phyloP scores from a whole-genome alignment of 1,284 basidiomycete species.

The Agaricales sp. region DNA sequence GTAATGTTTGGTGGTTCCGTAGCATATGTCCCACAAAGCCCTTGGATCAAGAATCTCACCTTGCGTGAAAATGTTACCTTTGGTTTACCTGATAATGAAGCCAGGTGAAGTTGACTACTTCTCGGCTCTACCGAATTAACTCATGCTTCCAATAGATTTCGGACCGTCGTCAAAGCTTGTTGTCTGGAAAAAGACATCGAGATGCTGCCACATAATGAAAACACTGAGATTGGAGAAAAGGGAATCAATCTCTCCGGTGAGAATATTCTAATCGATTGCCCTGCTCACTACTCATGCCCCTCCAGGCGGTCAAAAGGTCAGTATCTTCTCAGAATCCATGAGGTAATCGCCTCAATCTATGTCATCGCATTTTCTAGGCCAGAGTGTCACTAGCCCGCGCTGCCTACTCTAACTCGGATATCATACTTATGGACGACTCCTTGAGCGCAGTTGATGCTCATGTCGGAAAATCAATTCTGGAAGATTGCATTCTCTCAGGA shows the following conservation, averaged over 20 bases:
- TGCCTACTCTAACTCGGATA: slow-evolving; percentile 66
- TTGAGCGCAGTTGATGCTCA: slow-evolving; percentile 68
- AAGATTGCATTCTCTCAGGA: slow-evolving; percentile 47
- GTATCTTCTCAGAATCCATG: not conserved
- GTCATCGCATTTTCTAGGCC: slow-evolving; percentile 32
- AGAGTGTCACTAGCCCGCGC: slow-evolving; percentile 76
- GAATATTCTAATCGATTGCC: slow-evolving; percentile 7
- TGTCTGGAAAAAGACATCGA: slow-evolving; percentile 55
- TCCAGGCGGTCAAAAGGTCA: slow-evolving; percentile 44
- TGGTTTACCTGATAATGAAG: slow-evolving; percentile 32
- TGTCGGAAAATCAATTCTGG: slow-evolving; percentile 50
- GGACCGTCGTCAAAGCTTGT: slow-evolving; percentile 49
- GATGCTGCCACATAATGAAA: slow-evolving; percentile 54
- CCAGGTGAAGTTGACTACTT: slow-evolving; percentile 16
- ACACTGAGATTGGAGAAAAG: slow-evolving; percentile 80
- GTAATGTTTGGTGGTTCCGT: slow-evolving; percentile 42
- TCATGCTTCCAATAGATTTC: slow-evolving; percentile 27
- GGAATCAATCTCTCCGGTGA: slow-evolving; percentile 60
- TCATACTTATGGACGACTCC: slow-evolving; percentile 64
- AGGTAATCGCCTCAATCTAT: slow-evolving; percentile 13
- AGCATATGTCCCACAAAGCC: slow-evolving; percentile 48
- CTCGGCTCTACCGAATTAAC: slow-evolving; percentile 9
- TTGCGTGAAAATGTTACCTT: slow-evolving; percentile 45
- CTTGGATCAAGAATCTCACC: slow-evolving; percentile 57
- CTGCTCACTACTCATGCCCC: slow-evolving; percentile 3